Base-by-base conservation (phyloP, 805 yeast genomes). In the Huiozyma sinensis region DNA sequence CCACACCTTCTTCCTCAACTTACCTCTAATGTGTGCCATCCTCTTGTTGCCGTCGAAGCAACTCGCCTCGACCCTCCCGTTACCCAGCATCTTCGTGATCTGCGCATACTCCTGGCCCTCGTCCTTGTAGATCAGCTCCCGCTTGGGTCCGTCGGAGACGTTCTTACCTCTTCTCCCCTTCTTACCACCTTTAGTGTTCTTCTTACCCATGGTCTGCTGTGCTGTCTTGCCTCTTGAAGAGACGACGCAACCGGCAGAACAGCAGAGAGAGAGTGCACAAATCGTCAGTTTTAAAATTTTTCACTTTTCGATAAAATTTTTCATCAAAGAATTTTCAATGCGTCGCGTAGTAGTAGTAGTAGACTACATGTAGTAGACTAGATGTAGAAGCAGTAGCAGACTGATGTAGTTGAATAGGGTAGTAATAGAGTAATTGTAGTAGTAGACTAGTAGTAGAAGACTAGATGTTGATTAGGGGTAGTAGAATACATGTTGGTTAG, bases 61-160 rank as follows among this genome's bases (percentile, higher is more conserved):
- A 41, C 80, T 67, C 44, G 95, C 96, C 66, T 89, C 95, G 44
- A 92, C 82, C 69, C 98, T 81, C 53, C 98, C 97, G 64, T 89
- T 89, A 66, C 99, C 99, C 57, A 92, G 79, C 97, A 92, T 90
- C 70, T 88, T 90, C 66, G 90, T 79, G 63, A 92, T 92, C 72
- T 94, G 98, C 45, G 96, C 99, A 61, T 92, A 92, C 67, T 92
- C 97, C 73, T 92, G 98, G 47, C 95, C 95, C 60, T 92, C 99
- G 51, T 92, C 99, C 60, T 81, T 87, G 66, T 75, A 77, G 64
- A 80, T 76, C 57, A 92, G 77, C 65, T 92, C 99, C 72, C 99
- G 86, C 75, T 92, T 92, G 69, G 87, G 89, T 51, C 83, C 80
- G 48, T 77, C 82, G 67, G 80, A 79, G 64, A 83, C 95, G 68